phyloP scores from a whole-genome alignment of 345 rosid genomes.

The Tarenaya hassleriana region DNA sequence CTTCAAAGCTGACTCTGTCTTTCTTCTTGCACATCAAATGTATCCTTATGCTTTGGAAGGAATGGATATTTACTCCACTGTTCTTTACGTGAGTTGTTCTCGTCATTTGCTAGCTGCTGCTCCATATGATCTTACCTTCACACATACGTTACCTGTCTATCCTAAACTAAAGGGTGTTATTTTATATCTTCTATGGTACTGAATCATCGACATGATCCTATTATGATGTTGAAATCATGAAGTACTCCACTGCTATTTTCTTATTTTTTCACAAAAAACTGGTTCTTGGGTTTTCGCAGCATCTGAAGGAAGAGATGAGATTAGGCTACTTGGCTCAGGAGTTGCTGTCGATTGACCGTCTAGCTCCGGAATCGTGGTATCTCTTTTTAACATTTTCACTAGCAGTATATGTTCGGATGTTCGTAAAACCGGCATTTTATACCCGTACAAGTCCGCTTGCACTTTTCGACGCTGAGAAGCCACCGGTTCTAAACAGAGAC shows the following conservation, averaged over 20 bases:
- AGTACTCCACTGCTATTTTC: background rate
- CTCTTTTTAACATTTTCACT: constrained; percentile 13
- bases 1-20: constrained; percentile 47
- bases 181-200: constrained; percentile 1
- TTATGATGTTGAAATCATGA: constrained; percentile 3
- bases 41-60: constrained; percentile 54
- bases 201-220: constrained; percentile 5
- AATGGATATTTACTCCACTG: constrained; percentile 56
- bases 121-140: background rate
- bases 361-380: constrained; percentile 95
- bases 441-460: background rate
- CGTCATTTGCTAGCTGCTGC: constrained; percentile 3
- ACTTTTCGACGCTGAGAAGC: constrained; percentile 2
- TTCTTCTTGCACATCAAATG: constrained; percentile 45
- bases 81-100: constrained; percentile 52
- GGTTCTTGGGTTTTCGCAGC: constrained; percentile 43
- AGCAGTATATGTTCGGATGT: constrained; percentile 8
- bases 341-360: constrained; percentile 64
- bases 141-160: no score
- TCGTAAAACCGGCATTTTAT: background rate
- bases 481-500: background rate
- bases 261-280: background rate
- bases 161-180: no score
- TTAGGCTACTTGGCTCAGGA: constrained; percentile 84
- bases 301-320: constrained; percentile 86